Conservation (phyloP, 495 filamentous ascomycete species). For the Aspergillus carlsbadensis region DNA sequence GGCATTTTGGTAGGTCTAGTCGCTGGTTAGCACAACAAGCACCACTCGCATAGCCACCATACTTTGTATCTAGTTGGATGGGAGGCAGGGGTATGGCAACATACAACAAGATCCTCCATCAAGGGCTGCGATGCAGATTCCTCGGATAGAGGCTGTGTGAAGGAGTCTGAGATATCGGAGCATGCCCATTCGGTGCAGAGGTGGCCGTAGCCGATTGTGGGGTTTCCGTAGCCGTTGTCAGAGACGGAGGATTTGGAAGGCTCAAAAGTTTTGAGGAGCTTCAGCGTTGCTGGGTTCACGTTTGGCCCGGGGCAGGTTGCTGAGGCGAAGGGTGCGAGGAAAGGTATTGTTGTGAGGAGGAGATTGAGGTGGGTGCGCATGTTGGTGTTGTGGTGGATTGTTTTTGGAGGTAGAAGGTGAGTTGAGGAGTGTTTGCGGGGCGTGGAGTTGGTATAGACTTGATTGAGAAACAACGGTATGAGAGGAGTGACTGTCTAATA, state of each 20-base stretch:
- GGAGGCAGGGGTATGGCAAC: neutral
- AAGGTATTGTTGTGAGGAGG: slow-evolving; percentile 5
- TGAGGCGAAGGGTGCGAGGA: slow-evolving; percentile 16
- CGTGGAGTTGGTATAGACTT: too few relatives aligned
- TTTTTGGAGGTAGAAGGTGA: too few relatives aligned
- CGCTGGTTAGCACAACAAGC: neutral
- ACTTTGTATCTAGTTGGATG: too few relatives aligned
- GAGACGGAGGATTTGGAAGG: slow-evolving; percentile 30
- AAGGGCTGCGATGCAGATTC: slow-evolving; percentile 40
- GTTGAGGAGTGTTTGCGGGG: too few relatives aligned
- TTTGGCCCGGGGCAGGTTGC: slow-evolving; percentile 29
- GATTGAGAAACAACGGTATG: too few relatives aligned
- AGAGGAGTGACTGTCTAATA: too few relatives aligned
- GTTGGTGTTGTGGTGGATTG: neutral
- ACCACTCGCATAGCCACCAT: too few relatives aligned
- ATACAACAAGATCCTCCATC: slow-evolving; percentile 39
- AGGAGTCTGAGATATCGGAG: slow-evolving; percentile 44
- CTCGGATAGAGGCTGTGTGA: slow-evolving; percentile 42
- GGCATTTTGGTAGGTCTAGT: slow-evolving; percentile 23
- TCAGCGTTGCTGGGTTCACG: slow-evolving; percentile 36
- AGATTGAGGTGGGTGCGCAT: slow-evolving; percentile 6
- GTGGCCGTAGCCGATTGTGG: slow-evolving; percentile 54
- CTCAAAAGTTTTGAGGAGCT: slow-evolving; percentile 42
- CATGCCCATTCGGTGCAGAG: slow-evolving; percentile 41
- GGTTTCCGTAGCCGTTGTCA: slow-evolving; percentile 44